These are phyloP conservation scores for Cytospora schulzeri DNA, from an alignment of 2,329 filamentous ascomycete genomes.

Conservation along the genomic window DNA sequence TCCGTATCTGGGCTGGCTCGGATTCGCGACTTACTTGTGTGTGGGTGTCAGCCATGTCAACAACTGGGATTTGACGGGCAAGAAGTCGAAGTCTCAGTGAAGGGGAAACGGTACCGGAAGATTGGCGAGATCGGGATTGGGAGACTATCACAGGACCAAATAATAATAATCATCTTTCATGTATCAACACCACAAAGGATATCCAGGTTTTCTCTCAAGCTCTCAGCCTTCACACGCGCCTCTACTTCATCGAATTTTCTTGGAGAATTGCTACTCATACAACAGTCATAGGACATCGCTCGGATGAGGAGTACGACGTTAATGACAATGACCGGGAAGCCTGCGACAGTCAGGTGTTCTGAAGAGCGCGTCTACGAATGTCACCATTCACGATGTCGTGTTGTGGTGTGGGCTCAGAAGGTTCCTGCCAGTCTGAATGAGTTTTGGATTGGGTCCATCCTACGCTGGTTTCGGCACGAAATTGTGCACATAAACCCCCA, in stretches of 20 bases:
- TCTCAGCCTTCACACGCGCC: conserved; percentile 31
- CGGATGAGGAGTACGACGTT: conserved; percentile 32
- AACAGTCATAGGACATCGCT: conserved; percentile 28
- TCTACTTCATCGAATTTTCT: conserved; percentile 28
- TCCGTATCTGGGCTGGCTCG: conserved; percentile 86
- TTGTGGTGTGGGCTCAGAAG: not conserved
- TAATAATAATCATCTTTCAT: not conserved
- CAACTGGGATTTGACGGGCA: conserved; percentile 60
- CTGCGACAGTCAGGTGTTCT: conserved; percentile 23
- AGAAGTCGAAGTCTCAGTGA: conserved; percentile 33
- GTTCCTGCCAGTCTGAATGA: not conserved
- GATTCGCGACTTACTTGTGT: conserved; percentile 84
- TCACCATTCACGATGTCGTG: not conserved
- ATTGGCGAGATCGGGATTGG: not conserved
- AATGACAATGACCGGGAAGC: conserved; percentile 23
- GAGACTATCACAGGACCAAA: not conserved
- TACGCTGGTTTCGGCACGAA: not conserved
- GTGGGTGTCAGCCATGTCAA: conserved; percentile 70
- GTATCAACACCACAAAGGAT: conserved; percentile 32
- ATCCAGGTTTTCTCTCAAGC: conserved; percentile 36
- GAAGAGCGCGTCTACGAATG: not conserved
- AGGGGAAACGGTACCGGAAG: not conserved
- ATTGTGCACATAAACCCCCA: not conserved
- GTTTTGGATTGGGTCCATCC: not conserved
- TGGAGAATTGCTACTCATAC: conserved; percentile 28